Evolutionary conservation across 2,329 filamentous ascomycete genomes (phyloP), one percentile per base, ranked within the genome.

Genomic region (Botrytis porri): DNA sequence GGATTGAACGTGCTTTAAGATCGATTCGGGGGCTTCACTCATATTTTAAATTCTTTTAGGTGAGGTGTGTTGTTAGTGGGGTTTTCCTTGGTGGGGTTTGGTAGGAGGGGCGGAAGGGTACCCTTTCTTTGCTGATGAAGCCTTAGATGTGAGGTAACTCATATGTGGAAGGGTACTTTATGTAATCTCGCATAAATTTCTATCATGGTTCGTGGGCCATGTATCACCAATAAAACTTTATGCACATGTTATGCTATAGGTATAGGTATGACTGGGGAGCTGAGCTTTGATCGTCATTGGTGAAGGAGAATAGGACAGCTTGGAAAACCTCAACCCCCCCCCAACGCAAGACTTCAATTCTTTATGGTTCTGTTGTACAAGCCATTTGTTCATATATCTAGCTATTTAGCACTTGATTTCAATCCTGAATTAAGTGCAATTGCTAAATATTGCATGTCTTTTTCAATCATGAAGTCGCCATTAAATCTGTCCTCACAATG

Each of bases 401-500:
- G 20, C 45, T 35, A 32, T 66, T 51, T 32, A 8, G 35, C n/a
- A 29, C n/a, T 57, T 29, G 51, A 9, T 57, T 57, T 59, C 43
- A 37, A n/a, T n/a, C 64, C 32, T 43, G 45, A n/a, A 59, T 59
- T 48, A 32, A 65, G 37, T 41, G 10, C 70, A 61, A 35, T 48
- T 72, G 22, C 57, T 59, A 41, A 4, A 59, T 61, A 61, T 69
- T 69, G 66, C 66, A 69, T 71, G 60, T 71, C 32, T 69, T 62
- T n/a, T 69, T 37, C 59, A 66, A 70, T 48, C 37, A 80, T 80
- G 79, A 75, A 63, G 74, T 71, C 71, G 73, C 78, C 75, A 67
- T 71, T 73, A 48, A 70, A 83, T 81, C 82, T 84, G 84, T 88
- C 88, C 84, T 84, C 83, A 81, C 85, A 84, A 83, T 93, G 92